These are phyloP conservation scores for Fusarium drepaniforme DNA, from an alignment of 2,329 filamentous ascomycete genomes.

Conservation along the genomic window DNA sequence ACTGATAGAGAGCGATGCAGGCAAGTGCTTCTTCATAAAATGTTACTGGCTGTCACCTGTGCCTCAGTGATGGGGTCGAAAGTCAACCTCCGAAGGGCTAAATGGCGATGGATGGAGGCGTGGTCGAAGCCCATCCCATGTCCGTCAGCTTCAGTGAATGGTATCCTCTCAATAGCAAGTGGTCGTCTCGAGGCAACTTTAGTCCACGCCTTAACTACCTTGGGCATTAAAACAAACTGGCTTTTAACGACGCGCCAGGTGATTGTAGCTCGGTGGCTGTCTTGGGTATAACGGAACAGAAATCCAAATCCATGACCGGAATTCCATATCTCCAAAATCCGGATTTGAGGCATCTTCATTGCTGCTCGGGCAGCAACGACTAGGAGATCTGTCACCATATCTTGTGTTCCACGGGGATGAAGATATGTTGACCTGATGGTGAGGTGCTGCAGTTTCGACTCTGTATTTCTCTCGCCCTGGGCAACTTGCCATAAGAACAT, in stretches of 20 bases:
- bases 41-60: background rate
- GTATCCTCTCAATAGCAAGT: slow-evolving; percentile 1
- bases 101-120: background rate
- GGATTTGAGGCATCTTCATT: slow-evolving; percentile 4
- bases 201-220: slow-evolving; percentile 1
- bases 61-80: slow-evolving; percentile 11
- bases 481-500: background rate
- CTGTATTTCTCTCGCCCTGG: background rate
- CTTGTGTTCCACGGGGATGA: fast-evolving
- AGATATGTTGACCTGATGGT: background rate
- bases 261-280: background rate
- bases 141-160: slow-evolving; percentile 1
- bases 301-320: background rate
- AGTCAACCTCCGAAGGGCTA: slow-evolving; percentile 6
- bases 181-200: background rate
- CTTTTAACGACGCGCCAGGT: slow-evolving; percentile 7
- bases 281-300: slow-evolving; percentile 21
- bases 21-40: background rate
- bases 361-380: background rate
- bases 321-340: slow-evolving; percentile 24
- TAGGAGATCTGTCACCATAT: background rate
- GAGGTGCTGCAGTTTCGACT: slow-evolving; percentile 13
- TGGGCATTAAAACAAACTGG: background rate
- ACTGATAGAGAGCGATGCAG: background rate
- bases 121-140: background rate